phyloP scores from a whole-genome alignment of 1,284 basidiomycete genomes.

The Coniferiporia weirii region DNA sequence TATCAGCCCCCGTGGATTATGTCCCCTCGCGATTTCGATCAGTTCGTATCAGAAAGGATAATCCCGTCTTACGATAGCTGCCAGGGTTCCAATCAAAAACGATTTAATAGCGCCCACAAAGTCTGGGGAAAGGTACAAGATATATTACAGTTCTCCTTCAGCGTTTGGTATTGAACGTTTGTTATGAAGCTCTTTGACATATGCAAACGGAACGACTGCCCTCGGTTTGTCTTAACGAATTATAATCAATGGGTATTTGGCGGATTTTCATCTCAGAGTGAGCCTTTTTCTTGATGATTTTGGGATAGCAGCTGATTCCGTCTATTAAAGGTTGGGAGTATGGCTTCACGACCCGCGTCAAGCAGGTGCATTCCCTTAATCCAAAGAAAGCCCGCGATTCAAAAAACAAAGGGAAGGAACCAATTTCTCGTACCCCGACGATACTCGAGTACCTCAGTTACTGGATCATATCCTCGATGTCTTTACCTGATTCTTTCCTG shows the following conservation, averaged over 20 bases:
- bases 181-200: conserved; percentile 56
- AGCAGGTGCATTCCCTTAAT: background rate
- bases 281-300: conserved; percentile 16
- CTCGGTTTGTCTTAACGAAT: conserved; percentile 63
- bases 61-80: conserved; percentile 20
- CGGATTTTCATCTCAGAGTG: conserved; percentile 54
- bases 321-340: conserved; percentile 14
- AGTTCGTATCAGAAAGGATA: conserved; percentile 41
- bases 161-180: background rate
- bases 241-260: conserved; percentile 71
- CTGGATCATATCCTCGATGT: conserved; percentile 28
- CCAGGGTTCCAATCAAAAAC: background rate
- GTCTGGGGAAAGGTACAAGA: conserved; percentile 60
- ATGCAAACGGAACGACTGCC: conserved; percentile 46
- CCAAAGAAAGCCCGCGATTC: background rate
- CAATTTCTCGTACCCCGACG: conserved; percentile 19
- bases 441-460: conserved; percentile 27
- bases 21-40: conserved; percentile 46
- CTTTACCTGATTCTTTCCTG: conserved; percentile 6
- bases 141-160: background rate
- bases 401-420: conserved; percentile 20
- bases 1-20: conserved; percentile 65
- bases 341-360: conserved; percentile 12
- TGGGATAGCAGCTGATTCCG: background rate
- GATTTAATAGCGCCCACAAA: conserved; percentile 38